phyloP scores from a whole-genome alignment of 352 stramenopile genomes.

The Pythium aristosporum region DNA sequence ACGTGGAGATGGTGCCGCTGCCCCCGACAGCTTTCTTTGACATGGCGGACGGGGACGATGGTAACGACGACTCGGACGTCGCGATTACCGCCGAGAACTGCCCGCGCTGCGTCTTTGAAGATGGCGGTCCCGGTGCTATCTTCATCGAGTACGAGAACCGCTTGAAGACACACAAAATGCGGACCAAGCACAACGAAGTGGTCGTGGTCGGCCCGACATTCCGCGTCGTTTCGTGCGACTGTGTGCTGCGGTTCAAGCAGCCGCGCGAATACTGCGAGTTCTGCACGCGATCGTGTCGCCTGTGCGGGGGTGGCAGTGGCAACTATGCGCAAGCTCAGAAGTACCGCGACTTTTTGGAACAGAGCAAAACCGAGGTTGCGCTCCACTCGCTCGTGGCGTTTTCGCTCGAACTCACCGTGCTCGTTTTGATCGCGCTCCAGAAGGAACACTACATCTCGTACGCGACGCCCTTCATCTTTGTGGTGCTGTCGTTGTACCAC shows the following conservation, averaged over 20 bases:
- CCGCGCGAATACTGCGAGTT: slow-evolving; percentile 73
- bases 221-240: slow-evolving; percentile 83
- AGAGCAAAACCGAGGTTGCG: slow-evolving; percentile 53
- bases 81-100: slow-evolving; percentile 78
- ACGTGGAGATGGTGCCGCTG: slow-evolving; percentile 63
- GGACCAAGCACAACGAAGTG: slow-evolving; percentile 42
- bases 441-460: slow-evolving; percentile 60
- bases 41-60: slow-evolving; percentile 46
- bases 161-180: slow-evolving; percentile 43
- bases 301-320: slow-evolving; percentile 75
- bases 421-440: slow-evolving; percentile 44
- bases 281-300: slow-evolving; percentile 64
- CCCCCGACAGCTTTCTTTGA: slow-evolving; percentile 78
- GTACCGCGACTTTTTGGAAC: slow-evolving; percentile 71
- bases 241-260: slow-evolving; percentile 67
- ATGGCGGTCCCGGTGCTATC: slow-evolving; percentile 69
- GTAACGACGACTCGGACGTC: slow-evolving; percentile 39
- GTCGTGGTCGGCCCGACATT: slow-evolving; percentile 75
- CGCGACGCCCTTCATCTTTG: slow-evolving; percentile 37
- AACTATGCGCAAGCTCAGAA: slow-evolving; percentile 74
- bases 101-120: slow-evolving; percentile 78
- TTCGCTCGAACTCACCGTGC: slow-evolving; percentile 45
- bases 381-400: slow-evolving; percentile 61
- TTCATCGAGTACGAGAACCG: slow-evolving; percentile 62
- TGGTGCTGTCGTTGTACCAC: slow-evolving; percentile 56